Conservation (phyloP, 1,139 yeast genomes). For the Taphrina confusa region DNA sequence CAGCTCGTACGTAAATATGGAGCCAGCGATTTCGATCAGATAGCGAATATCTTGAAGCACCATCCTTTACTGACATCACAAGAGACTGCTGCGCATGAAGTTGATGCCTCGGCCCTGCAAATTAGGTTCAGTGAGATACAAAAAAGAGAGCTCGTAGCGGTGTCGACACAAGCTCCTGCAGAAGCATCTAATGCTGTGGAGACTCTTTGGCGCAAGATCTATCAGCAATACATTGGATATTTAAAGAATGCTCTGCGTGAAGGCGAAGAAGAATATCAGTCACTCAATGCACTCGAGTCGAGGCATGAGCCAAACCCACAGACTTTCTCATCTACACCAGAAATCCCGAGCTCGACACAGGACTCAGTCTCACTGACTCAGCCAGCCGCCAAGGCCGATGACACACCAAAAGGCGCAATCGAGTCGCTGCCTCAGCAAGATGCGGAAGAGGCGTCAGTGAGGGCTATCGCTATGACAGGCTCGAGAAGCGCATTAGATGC, state of each 20-base stretch:
- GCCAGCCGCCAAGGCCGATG: too few species aligned
- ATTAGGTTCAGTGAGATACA: not conserved
- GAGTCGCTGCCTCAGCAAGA: too few species aligned
- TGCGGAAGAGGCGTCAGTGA: too few species aligned
- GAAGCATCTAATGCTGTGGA: not conserved
- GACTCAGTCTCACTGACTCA: too few species aligned
- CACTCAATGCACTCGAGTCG: not conserved
- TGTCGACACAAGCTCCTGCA: not conserved
- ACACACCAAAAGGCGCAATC: too few species aligned
- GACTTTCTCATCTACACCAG: not conserved
- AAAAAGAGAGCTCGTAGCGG: not conserved
- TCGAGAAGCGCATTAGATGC: too few species aligned
- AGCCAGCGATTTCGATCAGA: not conserved
- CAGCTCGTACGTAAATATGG: constrained; percentile 13
- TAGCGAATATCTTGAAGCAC: constrained; percentile 1
- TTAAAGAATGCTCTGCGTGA: not conserved
- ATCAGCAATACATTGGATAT: not conserved
- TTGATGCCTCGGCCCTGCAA: not conserved
- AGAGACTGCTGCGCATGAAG: not conserved
- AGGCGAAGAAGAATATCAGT: not conserved
- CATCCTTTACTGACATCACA: constrained; percentile 12
- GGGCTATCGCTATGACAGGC: too few species aligned
- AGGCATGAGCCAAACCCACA: too few species aligned
- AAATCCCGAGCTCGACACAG: constrained; percentile 15
- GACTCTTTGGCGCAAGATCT: not conserved